A percentile compares a stretch with the other conserved stretches of the same genome.
Conservation (phyloP, 1,284 basidiomycete species). For the Vanrija sp. region DNA sequence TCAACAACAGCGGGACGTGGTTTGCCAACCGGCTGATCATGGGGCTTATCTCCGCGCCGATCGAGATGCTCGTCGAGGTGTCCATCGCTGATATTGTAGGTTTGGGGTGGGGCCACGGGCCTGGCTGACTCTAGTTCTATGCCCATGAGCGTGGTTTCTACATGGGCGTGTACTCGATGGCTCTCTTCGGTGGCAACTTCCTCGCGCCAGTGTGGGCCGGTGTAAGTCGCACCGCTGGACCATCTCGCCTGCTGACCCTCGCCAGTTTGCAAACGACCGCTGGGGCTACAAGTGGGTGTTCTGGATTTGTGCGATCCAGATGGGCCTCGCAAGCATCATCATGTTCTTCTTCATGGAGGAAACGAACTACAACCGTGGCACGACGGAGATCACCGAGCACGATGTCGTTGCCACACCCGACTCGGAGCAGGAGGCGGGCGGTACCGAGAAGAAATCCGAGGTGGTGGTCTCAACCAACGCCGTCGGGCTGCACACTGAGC, state of each 20-base stretch:
- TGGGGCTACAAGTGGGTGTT: constrained; percentile 23
- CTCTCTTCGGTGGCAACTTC: constrained; percentile 15
- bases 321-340: constrained; percentile 8
- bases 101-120: no score
- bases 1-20: constrained; percentile 11
- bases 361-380: constrained; percentile 25
- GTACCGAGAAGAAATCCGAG: neutral
- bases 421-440: neutral
- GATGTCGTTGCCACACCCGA: neutral
- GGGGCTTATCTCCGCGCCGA: constrained; percentile 20
- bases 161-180: constrained; percentile 20
- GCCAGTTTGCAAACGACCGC: constrained; percentile 16
- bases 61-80: constrained; percentile 22
- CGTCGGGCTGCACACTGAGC: neutral
- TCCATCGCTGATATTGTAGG: neutral
- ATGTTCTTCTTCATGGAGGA: constrained; percentile 24
- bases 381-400: constrained; percentile 13
- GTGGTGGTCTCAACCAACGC: neutral
- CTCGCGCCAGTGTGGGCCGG: constrained; percentile 15
- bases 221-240: constrained; percentile 4
- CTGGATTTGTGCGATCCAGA: constrained; percentile 15
- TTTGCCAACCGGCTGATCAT: constrained; percentile 20
- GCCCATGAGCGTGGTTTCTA: constrained; percentile 24
- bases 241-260: no score
- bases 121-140: constrained; percentile 9